Evolutionary conservation across 192 early-diverging fungal species (phyloP).

Genomic region (Coemansia sp.): DNA sequence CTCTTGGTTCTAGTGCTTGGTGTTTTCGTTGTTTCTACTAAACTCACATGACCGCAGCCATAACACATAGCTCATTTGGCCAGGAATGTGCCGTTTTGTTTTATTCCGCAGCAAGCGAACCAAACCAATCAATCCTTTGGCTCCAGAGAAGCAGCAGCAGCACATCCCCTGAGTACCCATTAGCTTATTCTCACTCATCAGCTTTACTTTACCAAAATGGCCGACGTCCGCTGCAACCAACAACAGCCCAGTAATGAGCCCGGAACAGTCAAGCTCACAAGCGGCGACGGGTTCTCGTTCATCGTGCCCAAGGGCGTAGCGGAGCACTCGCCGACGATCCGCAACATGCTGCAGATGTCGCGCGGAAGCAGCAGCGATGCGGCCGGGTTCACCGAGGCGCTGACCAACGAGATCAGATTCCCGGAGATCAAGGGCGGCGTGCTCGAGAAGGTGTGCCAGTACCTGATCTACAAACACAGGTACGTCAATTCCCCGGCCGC

Average conservation of each 20-base stretch:
- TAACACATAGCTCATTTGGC: not conserved
- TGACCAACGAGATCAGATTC: slow-evolving; percentile 85
- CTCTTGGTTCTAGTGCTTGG: not conserved
- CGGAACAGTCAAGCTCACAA: slow-evolving; percentile 61
- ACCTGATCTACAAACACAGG: slow-evolving; percentile 87
- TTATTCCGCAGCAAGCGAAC: not conserved
- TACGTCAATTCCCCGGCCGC: slow-evolving; percentile 41
- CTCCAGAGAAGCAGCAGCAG: too few species aligned
- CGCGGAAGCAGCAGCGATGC: slow-evolving; percentile 35
- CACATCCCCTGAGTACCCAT: too few species aligned
- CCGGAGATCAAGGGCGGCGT: slow-evolving; percentile 91
- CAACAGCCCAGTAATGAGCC: not conserved
- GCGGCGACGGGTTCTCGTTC: slow-evolving; percentile 89
- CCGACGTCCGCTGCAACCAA: not conserved
- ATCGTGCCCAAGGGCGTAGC: slow-evolving; percentile 85
- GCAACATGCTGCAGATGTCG: slow-evolving; percentile 90
- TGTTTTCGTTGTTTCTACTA: not conserved
- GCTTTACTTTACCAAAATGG: not conserved
- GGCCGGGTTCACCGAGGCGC: slow-evolving; percentile 83
- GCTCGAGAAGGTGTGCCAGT: slow-evolving; percentile 92
- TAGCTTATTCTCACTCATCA: not conserved
- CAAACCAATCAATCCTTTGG: too few species aligned
- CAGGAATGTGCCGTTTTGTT: not conserved
- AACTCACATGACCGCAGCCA: not conserved
- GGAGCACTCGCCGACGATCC: slow-evolving; percentile 89